A percentile compares a stretch with the other conserved stretches of the same genome.
These are phyloP conservation scores for Dioszegia hungarica DNA, from an alignment of 768 basidiomycete species.

Conservation along the genomic window DNA sequence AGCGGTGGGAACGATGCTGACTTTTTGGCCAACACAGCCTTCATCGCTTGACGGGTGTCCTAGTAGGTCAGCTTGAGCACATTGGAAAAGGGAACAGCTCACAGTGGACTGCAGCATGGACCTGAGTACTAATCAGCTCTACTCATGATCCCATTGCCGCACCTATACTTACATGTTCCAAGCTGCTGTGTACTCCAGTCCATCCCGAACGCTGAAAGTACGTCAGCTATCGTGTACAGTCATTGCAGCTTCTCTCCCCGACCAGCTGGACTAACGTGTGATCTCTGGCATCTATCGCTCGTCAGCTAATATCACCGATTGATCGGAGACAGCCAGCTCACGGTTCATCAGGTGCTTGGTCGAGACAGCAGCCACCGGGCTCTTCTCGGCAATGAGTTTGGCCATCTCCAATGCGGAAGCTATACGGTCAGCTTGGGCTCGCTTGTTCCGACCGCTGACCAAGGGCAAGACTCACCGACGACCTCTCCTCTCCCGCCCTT, in stretches of 20 bases:
- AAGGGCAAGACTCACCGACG: slow-evolving; percentile 42
- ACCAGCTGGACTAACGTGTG: slow-evolving; percentile 61
- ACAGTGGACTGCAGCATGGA: slow-evolving; percentile 56
- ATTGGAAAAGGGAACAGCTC: slow-evolving; percentile 19
- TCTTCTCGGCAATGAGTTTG: slow-evolving; percentile 63
- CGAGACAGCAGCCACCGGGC: slow-evolving; percentile 69
- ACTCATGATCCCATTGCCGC: neutral
- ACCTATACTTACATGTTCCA: slow-evolving; percentile 54
- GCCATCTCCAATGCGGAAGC: slow-evolving; percentile 64
- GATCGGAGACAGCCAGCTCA: slow-evolving; percentile 7
- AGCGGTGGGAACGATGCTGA: slow-evolving; percentile 22
- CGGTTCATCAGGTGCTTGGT: slow-evolving; percentile 71
- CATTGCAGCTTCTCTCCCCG: neutral
- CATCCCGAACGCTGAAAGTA: slow-evolving; percentile 52
- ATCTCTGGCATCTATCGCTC: slow-evolving; percentile 60
- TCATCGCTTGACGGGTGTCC: slow-evolving; percentile 37
- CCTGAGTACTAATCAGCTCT: slow-evolving; percentile 14
- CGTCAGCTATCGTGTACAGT: slow-evolving; percentile 5
- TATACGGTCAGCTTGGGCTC: slow-evolving; percentile 7
- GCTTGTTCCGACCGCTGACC: neutral
- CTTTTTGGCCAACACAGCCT: slow-evolving; percentile 25
- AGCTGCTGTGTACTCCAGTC: slow-evolving; percentile 57
- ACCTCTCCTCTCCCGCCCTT: slow-evolving; percentile 65
- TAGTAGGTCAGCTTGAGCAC: neutral
- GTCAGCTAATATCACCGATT: neutral